Conservation (phyloP, 352 stramenopile genomes). For the Lagenidium sp. region DNA sequence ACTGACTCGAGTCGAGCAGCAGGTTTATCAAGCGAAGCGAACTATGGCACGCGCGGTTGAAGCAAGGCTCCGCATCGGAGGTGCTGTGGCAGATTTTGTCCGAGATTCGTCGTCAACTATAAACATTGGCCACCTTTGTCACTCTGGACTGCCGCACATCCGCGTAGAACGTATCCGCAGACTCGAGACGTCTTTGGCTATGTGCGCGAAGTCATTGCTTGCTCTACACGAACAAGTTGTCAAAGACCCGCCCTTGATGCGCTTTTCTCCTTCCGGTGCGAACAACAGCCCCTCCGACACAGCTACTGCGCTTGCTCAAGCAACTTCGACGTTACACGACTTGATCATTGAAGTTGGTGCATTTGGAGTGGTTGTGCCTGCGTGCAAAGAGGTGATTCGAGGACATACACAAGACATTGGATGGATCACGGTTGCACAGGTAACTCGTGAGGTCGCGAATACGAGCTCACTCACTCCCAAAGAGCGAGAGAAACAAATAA, state of each 20-base stretch:
- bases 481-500: constrained; percentile 12
- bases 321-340: constrained; percentile 1
- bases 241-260: no score
- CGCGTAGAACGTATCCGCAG: background rate
- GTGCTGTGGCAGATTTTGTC: constrained; percentile 7
- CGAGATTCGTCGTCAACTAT: background rate
- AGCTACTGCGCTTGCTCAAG: background rate
- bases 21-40: constrained; percentile 9
- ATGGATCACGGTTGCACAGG: constrained; percentile 4
- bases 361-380: constrained; percentile 12
- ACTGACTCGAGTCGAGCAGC: constrained; percentile 8
- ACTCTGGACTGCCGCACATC: constrained; percentile 2
- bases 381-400: background rate
- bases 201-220: background rate
- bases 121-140: no score
- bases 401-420: background rate
- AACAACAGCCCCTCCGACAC: background rate
- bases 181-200: background rate
- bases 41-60: constrained; percentile 4
- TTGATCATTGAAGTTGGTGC: constrained; percentile 6
- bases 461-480: no score
- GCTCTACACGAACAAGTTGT: background rate
- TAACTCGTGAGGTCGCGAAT: no score
- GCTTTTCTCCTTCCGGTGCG: constrained; percentile 9
- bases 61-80: constrained; percentile 10